Evolutionary conservation across 2,329 filamentous ascomycete species (phyloP).

Genomic region (Neopestalotiopsis clavispora): DNA sequence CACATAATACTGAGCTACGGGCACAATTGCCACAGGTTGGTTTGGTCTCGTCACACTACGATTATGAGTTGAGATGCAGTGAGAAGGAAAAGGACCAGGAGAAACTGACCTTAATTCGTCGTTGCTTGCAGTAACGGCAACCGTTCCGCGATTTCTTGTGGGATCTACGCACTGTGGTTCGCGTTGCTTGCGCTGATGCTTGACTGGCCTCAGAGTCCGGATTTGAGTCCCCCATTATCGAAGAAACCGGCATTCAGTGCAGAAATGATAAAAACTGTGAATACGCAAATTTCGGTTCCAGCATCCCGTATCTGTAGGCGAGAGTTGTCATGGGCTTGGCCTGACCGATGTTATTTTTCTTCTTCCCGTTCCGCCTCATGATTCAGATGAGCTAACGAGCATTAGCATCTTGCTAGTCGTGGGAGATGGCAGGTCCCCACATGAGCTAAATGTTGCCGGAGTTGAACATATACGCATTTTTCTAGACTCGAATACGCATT

Average conservation of each 20-base stretch:
- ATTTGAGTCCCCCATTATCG: background rate
- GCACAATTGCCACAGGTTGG: background rate
- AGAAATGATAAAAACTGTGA: background rate
- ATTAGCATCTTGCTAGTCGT: too few relatives aligned
- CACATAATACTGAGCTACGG: background rate
- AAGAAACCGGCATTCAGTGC: background rate
- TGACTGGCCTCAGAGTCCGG: background rate
- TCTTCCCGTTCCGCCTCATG: too few relatives aligned
- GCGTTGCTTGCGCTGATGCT: background rate
- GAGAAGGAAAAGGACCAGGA: background rate
- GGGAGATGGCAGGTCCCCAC: background rate
- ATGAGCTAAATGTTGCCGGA: background rate
- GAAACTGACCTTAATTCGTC: background rate
- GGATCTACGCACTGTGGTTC: background rate
- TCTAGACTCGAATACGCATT: background rate
- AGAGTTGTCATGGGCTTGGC: background rate
- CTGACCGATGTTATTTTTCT: background rate
- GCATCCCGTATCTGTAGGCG: background rate
- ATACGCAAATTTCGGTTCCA: background rate
- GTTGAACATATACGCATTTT: background rate
- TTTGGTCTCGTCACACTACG: background rate
- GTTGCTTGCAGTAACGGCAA: background rate
- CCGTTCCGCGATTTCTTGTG: slow-evolving; percentile 1
- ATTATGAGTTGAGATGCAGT: background rate
- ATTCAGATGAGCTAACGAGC: too few relatives aligned